phyloP scores from a whole-genome alignment of 495 filamentous ascomycete species.

The Aspergillus biplanus region DNA sequence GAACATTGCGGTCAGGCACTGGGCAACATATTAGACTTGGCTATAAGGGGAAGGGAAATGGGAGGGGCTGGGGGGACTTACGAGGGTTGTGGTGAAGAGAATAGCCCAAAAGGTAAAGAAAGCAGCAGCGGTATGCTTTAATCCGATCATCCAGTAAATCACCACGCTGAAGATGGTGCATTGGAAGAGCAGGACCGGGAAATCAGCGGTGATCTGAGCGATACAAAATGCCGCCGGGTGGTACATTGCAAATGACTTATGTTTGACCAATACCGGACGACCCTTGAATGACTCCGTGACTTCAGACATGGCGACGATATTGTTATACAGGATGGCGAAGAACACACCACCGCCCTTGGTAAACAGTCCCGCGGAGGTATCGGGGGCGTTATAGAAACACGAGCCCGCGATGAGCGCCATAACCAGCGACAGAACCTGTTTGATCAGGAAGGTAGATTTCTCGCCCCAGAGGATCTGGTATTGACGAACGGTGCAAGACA shows the following conservation, averaged over 20 bases:
- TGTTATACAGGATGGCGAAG: constrained; percentile 75
- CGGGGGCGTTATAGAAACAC: constrained; percentile 43
- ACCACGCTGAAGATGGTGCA: constrained; percentile 67
- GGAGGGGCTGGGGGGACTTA: constrained; percentile 15
- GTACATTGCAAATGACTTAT: constrained; percentile 77
- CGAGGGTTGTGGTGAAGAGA: constrained; percentile 32
- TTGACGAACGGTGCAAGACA: constrained; percentile 56
- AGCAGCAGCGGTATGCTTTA: constrained; percentile 48
- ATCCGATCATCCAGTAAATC: constrained; percentile 73
- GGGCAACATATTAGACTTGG: not conserved
- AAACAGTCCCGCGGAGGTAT: constrained; percentile 51
- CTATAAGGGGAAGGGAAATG: not conserved
- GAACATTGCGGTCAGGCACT: constrained; percentile 57
- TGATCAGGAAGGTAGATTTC: constrained; percentile 62
- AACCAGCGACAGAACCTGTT: constrained; percentile 51
- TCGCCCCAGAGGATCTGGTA: constrained; percentile 65
- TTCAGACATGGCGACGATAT: constrained; percentile 71
- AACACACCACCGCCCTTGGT: constrained; percentile 63
- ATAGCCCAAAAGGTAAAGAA: constrained; percentile 56
- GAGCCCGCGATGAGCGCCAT: constrained; percentile 49
- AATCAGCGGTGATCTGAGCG: constrained; percentile 70
- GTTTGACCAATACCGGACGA: constrained; percentile 73
- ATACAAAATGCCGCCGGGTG: constrained; percentile 73
- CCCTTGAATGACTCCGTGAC: constrained; percentile 70
- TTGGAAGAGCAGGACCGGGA: constrained; percentile 69